These are phyloP conservation scores for Leccinum colubrinum DNA, from an alignment of 1,284 basidiomycete species.

Conservation along the genomic window DNA sequence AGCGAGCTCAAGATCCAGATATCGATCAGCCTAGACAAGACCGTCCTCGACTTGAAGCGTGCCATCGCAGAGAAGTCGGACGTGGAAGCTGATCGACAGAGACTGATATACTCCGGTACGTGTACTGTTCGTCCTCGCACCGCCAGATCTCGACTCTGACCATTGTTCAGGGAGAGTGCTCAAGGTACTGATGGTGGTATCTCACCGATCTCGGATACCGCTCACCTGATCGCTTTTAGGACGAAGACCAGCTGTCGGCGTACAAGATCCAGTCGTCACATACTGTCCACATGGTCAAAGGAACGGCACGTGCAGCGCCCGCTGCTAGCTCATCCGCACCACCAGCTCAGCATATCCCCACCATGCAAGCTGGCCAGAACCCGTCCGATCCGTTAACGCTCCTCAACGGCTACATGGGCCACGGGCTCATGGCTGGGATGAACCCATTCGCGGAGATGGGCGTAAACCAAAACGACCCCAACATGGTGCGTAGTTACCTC, in stretches of 20 bases:
- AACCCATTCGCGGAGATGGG: slow-evolving; percentile 90
- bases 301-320: slow-evolving; percentile 55
- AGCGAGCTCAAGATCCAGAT: slow-evolving; percentile 90
- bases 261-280: slow-evolving; percentile 90
- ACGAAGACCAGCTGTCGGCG: slow-evolving; percentile 75
- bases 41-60: slow-evolving; percentile 66
- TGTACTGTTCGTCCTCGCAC: slow-evolving; percentile 1
- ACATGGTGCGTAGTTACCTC: slow-evolving; percentile 66
- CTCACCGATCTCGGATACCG: neutral
- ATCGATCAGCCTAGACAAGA: slow-evolving; percentile 52
- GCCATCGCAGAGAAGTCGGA: slow-evolving; percentile 76
- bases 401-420: slow-evolving; percentile 69
- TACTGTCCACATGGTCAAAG: slow-evolving; percentile 94
- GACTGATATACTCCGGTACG: slow-evolving; percentile 86
- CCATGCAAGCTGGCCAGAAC: slow-evolving; percentile 85
- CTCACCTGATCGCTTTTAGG: slow-evolving; percentile 43
- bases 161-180: slow-evolving; percentile 58
- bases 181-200: slow-evolving; percentile 45
- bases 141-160: neutral
- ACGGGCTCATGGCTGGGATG: slow-evolving; percentile 73
- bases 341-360: slow-evolving; percentile 53
- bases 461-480: slow-evolving; percentile 84
- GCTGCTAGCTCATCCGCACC: slow-evolving; percentile 28
- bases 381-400: slow-evolving; percentile 75
- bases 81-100: slow-evolving; percentile 81